A percentile compares a stretch with the other conserved stretches of the same genome.
These are phyloP conservation scores for Ogataea nitratoaversa DNA, from an alignment of 805 yeast genomes.

Conservation along the genomic window DNA sequence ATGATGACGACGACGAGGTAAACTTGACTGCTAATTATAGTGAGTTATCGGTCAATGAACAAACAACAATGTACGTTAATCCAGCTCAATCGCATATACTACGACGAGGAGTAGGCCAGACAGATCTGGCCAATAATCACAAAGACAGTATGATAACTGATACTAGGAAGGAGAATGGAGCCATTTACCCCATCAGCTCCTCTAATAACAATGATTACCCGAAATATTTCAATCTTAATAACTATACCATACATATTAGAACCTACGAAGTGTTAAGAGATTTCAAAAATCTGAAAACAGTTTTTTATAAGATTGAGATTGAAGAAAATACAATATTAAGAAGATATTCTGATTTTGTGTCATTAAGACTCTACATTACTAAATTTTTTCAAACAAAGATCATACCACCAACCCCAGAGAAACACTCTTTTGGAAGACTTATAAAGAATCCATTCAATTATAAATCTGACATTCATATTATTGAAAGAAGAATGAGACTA, in stretches of 20 bases:
- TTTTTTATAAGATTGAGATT: constrained; percentile 27
- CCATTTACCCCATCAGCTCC: background rate
- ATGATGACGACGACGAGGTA: constrained; percentile 1
- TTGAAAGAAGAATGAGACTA: constrained; percentile 46
- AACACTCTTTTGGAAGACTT: constrained; percentile 48
- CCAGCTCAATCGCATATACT: constrained; percentile 8
- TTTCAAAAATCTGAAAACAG: constrained; percentile 27
- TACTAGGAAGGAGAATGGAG: background rate
- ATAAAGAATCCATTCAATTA: constrained; percentile 30
- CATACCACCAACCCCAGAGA: constrained; percentile 94
- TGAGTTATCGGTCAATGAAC: constrained; percentile 12
- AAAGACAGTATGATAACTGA: background rate
- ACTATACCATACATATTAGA: constrained; percentile 1
- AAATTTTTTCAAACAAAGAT: constrained; percentile 80
- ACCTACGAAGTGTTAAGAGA: constrained; percentile 23
- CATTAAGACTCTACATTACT: constrained; percentile 64
- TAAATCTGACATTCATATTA: constrained; percentile 29
- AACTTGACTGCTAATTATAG: constrained; percentile 6
- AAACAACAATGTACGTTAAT: constrained; percentile 15
- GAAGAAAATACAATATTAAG: constrained; percentile 41
- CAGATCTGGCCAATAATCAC: background rate
- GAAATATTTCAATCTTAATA: background rate
- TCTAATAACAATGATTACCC: background rate
- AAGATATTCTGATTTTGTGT: constrained; percentile 88
- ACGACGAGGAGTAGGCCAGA: background rate